phyloP scores from a whole-genome alignment of 2,329 filamentous ascomycete species.

The Diaporthe destruens region DNA sequence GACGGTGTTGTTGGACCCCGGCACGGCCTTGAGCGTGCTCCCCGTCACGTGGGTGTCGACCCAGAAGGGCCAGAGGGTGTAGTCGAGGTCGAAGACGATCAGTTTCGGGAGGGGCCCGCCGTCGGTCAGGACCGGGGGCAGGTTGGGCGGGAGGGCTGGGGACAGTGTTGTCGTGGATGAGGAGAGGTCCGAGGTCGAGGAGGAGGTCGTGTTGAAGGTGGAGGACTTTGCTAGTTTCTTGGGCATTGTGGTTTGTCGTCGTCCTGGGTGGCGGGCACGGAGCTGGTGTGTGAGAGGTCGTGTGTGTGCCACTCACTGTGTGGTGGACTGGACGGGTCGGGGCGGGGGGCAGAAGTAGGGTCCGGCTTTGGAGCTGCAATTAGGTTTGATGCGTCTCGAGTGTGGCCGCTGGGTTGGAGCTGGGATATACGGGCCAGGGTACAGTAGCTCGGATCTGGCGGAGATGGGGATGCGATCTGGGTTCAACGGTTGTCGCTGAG shows the following conservation, averaged over 20 bases:
- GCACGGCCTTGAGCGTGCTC: constrained; percentile 72
- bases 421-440: neutral
- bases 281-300: constrained; percentile 6
- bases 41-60: constrained; percentile 87
- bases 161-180: constrained; percentile 35
- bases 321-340: neutral
- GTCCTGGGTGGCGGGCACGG: neutral
- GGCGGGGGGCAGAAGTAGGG: constrained; percentile 22
- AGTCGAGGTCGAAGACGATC: constrained; percentile 95
- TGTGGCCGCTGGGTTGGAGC: neutral
- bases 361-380: constrained; percentile 17
- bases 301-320: too few relatives aligned
- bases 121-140: constrained; percentile 59
- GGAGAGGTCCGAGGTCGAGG: constrained; percentile 44
- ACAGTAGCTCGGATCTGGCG: neutral
- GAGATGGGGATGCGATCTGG: neutral
- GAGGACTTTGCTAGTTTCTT: constrained; percentile 43
- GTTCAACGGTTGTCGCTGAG: neutral
- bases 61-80: constrained; percentile 99
- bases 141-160: constrained; percentile 45
- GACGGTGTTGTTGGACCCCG: constrained; percentile 53
- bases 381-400: constrained; percentile 17
- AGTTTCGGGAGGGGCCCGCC: constrained; percentile 81
- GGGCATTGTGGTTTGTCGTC: constrained; percentile 34
- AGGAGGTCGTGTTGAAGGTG: constrained; percentile 43